Evolutionary conservation across 2,329 filamentous ascomycete species (phyloP), one percentile per base, ranked within the genome.

Genomic region (Fusarium albosuccineum): DNA sequence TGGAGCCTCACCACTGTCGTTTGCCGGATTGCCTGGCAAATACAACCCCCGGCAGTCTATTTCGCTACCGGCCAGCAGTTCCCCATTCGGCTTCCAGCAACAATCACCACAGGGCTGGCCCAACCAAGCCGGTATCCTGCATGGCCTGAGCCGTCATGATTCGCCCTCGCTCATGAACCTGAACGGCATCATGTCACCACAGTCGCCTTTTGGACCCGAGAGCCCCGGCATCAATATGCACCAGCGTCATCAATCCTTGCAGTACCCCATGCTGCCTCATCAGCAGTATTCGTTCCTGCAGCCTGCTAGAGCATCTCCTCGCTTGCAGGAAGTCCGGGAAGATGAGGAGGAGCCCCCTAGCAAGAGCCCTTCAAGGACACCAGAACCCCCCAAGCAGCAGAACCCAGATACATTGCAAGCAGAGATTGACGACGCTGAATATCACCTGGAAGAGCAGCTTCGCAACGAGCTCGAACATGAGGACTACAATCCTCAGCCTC

Each of bases 351-450:
- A 92, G 60, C 76, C 78, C 1, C 64, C 61, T 27, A 79, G 74
- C 70, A 85, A 87, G 77, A 86, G 81, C 58, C 82, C 82, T 9
- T 86, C 84, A 2, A 86, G 85, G 72, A 86, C 84, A 0, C 83
- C 86, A 0, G 85, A 89, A 70, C 81, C 84, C 9, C 57, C 70
- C 10, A 78, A 79, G 46, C 81, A 81, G 49, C 81, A 81, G 45
- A 80, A 84, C 53, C 78, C 81, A 46, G 91, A 94, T 70, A 94
- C 94, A 70, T 84, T 97, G 26, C 93, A 97, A 76, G 91, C 90
- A 64, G 93, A 96, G 70, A 91, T 97, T 57, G 91, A 96, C 50
- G 92, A 94, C 73, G 91, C 92, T 5, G 92, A 97, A 72, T 95
- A 96, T 74, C 92, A 95, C 71, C 79, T 96, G 64, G 92, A 94